Base-by-base conservation (phyloP, 2,329 filamentous ascomycete genomes). In the Triangularia verruculosa region DNA sequence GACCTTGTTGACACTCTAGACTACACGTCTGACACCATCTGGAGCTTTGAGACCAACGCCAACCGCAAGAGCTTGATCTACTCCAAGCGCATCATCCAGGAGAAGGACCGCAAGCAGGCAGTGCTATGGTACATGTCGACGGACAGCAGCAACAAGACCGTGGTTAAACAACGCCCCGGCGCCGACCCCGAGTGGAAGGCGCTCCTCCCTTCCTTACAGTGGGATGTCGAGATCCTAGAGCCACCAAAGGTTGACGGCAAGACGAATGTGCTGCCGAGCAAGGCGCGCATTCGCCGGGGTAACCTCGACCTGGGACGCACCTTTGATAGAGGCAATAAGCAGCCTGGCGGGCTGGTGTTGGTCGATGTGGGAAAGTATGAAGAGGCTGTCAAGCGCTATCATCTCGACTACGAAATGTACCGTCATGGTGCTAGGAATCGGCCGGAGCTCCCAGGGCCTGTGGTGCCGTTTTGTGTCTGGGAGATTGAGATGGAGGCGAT, bases 121-220 rank as follows among this genome's bases (percentile, higher is more conserved):
- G 22, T 24, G 1, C 15, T 52, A n/a, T 52, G 47, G 47, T 52
- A 52, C n/a, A 12, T 52, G 17, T 20, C 17, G 4, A 52, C 47
- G 1, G 17, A 24, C 15, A 5, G 47, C 47, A 52, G 47, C n/a
- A 24, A 52, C 12, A 24, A 20, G 13, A 20, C 12, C 15, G n/a
- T 52, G 11, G 32, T 34, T 12, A 52, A 52, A 20, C 5, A 24
- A 52, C 22, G 47, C 47, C 47, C 47, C n/a, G 22, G 47, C 17
- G 47, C n/a, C 47, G 47, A 52, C 47, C 47, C 47, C 47, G 22
- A 52, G 47, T 52, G 47, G 47, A 52, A 52, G 47, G 47, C n/a
- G 12, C 12, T 24, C 8, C 4, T 52, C n/a, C n/a, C n/a, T 24
- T 20, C 47, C 47, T 20, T 52, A n/a, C n/a, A 52, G 47, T 52